Base-by-base conservation (phyloP, 306 rosid genomes). In the Dicorynia guianensis region DNA sequence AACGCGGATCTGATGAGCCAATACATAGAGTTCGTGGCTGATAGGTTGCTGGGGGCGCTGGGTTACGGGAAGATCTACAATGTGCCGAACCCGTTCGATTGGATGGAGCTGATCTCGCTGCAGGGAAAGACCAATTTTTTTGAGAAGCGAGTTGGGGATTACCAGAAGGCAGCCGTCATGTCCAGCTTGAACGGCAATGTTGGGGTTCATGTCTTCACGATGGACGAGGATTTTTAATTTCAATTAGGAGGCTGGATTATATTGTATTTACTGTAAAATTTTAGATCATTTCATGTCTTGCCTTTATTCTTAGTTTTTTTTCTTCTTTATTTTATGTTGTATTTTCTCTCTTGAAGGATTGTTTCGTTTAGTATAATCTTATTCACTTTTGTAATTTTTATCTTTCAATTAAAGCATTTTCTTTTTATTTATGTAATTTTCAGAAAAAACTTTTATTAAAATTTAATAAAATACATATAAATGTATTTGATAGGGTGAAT, bases 41-140 rank as follows among this genome's bases (percentile, higher is more conserved):
- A 93, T 18, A 63, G 98, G 44, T 80, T 93, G 47, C 3, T 93
- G 89, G 82, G 62, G 4, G 76, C 87, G 3, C 55, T 87, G 4
- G 91, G 89, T 7, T 85, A 47, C 11, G 84, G 62, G 0, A 87
- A 82, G 67, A 54, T 85, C 0, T 87, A 85, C 46, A 42, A 78
- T 13, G 86, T 15, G 0, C 85, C 67, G 63, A 93, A 93, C 63
- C 98, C 98, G 0, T 93, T 93, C 17, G 98, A 91, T 70, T 93
- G 98, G 98, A 93, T 93, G 98, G 98, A 93, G 75, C 60, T 93
- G 81, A 93, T 93, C n/a, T 91, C 97, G 1, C 74, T 93, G 63
- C 97, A 93, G 66, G 96, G 98, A 20, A 93, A 93, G 76, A 91
- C 97, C 3, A 93, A 93, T 59, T 93, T 93, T 75, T 93, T 93